Percentiles rank a stretch among this genome's conserved stretches.
Evolutionary conservation across 2,329 filamentous ascomycete genomes (phyloP).

Genomic region (Fusarium virguliforme): DNA sequence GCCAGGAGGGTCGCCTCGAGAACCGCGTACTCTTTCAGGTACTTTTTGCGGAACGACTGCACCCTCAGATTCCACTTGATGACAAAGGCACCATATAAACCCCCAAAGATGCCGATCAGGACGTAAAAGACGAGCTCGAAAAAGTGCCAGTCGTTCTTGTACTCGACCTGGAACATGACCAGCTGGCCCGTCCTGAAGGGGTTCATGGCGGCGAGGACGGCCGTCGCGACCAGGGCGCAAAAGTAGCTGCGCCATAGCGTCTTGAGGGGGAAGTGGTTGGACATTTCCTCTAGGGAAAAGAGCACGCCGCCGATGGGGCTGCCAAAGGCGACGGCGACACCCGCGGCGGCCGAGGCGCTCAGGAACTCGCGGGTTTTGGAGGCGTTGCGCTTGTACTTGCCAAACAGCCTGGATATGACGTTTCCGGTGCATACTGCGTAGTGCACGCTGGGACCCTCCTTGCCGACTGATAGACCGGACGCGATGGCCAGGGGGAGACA

Average conservation of each 20-base stretch:
- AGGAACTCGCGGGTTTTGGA: conserved; percentile 96
- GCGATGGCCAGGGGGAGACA: conserved; percentile 92
- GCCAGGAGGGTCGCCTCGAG: conserved; percentile 90
- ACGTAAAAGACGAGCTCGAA: conserved; percentile 96
- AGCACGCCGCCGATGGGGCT: conserved; percentile 97
- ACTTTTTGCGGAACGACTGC: conserved; percentile 94
- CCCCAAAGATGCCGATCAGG: conserved; percentile 91
- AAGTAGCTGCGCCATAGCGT: conserved; percentile 99
- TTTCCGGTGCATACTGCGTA: conserved; percentile 98
- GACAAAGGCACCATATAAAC: conserved; percentile 94
- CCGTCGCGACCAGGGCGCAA: conserved; percentile 94
- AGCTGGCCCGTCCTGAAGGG: conserved; percentile 96
- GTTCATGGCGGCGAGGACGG: conserved; percentile 94
- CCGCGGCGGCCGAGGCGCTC: conserved; percentile 93
- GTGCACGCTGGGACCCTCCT: conserved; percentile 98
- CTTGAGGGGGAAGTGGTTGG: conserved; percentile 94
- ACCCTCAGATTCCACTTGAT: conserved; percentile 97
- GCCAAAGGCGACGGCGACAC: conserved; percentile 96
- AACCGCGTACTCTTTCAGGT: conserved; percentile 86
- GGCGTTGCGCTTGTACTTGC: conserved; percentile 92
- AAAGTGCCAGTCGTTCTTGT: conserved; percentile 97
- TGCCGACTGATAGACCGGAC: conserved; percentile 93
- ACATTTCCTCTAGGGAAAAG: conserved; percentile 98
- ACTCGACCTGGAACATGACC: conserved; percentile 99
- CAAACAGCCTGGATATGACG: conserved; percentile 93